Percentiles rank a stretch among this genome's conserved stretches.
Evolutionary conservation across 768 basidiomycete species (phyloP).

Genomic region (Boletus rufocinnamomeus): DNA sequence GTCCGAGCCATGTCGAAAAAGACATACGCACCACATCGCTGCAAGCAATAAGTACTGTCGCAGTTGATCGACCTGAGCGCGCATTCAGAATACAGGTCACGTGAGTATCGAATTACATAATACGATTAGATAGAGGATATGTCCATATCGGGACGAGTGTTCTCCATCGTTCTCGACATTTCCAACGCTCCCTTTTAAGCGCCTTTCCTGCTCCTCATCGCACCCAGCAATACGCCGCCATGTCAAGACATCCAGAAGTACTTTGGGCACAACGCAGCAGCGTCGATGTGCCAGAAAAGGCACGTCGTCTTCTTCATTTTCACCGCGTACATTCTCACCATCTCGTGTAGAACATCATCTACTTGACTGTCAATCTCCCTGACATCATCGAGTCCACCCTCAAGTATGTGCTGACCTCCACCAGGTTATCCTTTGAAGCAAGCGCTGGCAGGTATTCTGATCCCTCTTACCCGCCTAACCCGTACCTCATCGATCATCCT

Average conservation of each 20-base stretch:
- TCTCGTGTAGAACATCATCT: constrained; percentile 73
- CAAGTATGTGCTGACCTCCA: constrained; percentile 58
- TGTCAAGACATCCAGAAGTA: constrained; percentile 76
- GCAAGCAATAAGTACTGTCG: neutral
- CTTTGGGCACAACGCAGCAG: constrained; percentile 96
- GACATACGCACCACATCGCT: constrained; percentile 57
- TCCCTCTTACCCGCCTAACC: neutral
- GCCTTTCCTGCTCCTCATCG: constrained; percentile 3
- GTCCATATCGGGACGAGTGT: constrained; percentile 24
- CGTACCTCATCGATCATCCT: constrained; percentile 15
- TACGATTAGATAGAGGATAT: constrained; percentile 1
- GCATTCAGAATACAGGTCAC: constrained; percentile 12
- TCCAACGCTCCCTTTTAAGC: constrained; percentile 26
- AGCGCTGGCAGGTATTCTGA: constrained; percentile 58
- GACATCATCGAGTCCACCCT: constrained; percentile 64
- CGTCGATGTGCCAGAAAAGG: constrained; percentile 63
- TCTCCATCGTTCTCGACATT: constrained; percentile 36
- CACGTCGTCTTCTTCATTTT: constrained; percentile 30
- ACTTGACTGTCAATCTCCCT: constrained; percentile 80
- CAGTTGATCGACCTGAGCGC: neutral
- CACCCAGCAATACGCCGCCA: constrained; percentile 24
- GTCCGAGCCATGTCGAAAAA: constrained; percentile 1
- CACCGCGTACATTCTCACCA: neutral
- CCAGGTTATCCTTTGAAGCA: constrained; percentile 64
- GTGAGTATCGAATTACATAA: constrained; percentile 21